These are phyloP conservation scores for Phytopythium cucurbitacearum DNA, from an alignment of 352 stramenopile genomes.

Conservation along the genomic window DNA sequence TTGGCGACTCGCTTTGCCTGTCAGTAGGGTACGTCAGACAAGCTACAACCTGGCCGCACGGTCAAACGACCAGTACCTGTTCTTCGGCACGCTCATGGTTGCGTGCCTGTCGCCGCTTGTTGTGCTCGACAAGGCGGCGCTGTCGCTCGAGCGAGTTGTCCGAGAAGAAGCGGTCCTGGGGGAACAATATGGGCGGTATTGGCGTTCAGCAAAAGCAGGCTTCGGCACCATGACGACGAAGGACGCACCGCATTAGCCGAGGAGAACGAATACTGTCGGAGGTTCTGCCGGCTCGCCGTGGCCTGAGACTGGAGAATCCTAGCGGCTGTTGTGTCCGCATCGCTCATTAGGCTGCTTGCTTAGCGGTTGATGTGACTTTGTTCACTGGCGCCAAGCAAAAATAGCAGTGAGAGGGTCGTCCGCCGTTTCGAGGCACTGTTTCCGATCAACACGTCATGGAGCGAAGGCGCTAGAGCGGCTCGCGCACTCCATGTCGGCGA, in stretches of 20 bases:
- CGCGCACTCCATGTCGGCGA: slow-evolving; percentile 16
- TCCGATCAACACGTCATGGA: slow-evolving; percentile 1
- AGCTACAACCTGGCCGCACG: not conserved
- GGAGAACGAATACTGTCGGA: slow-evolving; percentile 26
- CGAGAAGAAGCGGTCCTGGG: slow-evolving; percentile 64
- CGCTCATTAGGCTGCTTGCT: not conserved
- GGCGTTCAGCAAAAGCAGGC: not conserved
- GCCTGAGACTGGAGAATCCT: slow-evolving; percentile 35
- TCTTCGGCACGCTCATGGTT: slow-evolving; percentile 44
- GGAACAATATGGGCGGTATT: not conserved
- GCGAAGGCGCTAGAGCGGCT: slow-evolving; percentile 7
- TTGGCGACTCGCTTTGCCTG: slow-evolving; percentile 41
- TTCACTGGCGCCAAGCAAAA: not conserved
- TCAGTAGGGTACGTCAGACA: not conserved
- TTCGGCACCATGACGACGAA: not conserved
- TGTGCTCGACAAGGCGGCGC: slow-evolving; percentile 46
- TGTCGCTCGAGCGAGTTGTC: slow-evolving; percentile 67
- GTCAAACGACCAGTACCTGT: slow-evolving; percentile 25
- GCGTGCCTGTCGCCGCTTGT: slow-evolving; percentile 46
- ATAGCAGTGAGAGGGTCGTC: not conserved
- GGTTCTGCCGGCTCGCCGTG: slow-evolving; percentile 23
- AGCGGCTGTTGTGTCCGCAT: slow-evolving; percentile 21
- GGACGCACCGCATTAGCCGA: slow-evolving; percentile 29
- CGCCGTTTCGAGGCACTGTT: slow-evolving; percentile 17
- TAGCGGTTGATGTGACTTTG: not conserved